Evolutionary conservation across 2,329 filamentous ascomycete species (phyloP).

Genomic region (Aspergillus ruber): DNA sequence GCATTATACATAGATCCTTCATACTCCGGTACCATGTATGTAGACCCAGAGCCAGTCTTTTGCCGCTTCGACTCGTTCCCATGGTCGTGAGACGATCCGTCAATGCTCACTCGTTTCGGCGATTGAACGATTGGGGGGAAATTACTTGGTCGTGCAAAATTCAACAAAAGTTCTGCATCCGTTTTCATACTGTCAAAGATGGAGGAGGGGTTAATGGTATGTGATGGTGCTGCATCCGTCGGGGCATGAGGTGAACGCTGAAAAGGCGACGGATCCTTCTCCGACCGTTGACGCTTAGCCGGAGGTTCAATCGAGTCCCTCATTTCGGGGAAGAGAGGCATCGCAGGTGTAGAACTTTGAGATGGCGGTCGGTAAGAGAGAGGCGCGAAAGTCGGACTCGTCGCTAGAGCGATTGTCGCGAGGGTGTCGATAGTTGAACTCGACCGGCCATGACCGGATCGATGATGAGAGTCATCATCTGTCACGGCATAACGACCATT

Average conservation of each 20-base stretch:
- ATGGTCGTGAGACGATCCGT: conserved; percentile 21
- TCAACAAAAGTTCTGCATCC: conserved; percentile 44
- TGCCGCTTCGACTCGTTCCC: conserved; percentile 18
- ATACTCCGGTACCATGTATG: conserved; percentile 10
- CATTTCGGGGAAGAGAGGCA: conserved; percentile 24
- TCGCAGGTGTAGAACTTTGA: conserved; percentile 16
- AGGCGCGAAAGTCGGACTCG: conserved; percentile 39
- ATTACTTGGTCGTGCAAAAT: conserved; percentile 37
- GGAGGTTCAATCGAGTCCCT: conserved; percentile 41
- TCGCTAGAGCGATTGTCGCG: conserved; percentile 46
- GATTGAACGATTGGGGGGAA: conserved; percentile 19
- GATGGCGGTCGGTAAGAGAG: conserved; percentile 26
- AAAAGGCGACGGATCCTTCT: conserved; percentile 44
- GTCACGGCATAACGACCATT: conserved; percentile 13
- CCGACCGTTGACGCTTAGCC: conserved; percentile 56
- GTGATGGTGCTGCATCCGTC: conserved; percentile 15
- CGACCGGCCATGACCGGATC: conserved; percentile 37
- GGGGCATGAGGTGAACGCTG: conserved; percentile 24
- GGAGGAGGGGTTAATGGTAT: conserved; percentile 22
- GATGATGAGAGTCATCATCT: conserved; percentile 19
- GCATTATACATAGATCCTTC: conserved; percentile 10
- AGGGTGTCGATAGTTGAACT: conserved; percentile 45
- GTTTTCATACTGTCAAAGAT: conserved; percentile 38
- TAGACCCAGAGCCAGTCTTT: conserved; percentile 13
- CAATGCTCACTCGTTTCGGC: conserved; percentile 25